Conservation (phyloP, 495 filamentous ascomycete genomes). For the Chlorociboria aeruginascens region DNA sequence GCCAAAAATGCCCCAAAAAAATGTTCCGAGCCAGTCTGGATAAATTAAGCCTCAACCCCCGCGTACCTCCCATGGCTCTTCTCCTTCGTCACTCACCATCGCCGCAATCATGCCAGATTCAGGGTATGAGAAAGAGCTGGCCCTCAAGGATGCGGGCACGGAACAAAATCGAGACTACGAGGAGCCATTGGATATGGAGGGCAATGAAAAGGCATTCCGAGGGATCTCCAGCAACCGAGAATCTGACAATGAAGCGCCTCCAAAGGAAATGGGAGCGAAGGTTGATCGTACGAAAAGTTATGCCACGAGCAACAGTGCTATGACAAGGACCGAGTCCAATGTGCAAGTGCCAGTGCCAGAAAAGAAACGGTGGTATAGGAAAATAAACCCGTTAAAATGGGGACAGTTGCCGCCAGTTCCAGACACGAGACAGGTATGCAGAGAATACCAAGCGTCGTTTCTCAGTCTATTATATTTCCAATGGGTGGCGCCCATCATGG, state of each 20-base stretch:
- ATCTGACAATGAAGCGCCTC: neutral
- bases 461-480: slow-evolving; percentile 50
- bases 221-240: neutral
- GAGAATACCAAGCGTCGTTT: slow-evolving; percentile 47
- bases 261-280: slow-evolving; percentile 4
- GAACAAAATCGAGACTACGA: slow-evolving; percentile 3
- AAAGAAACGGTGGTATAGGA: slow-evolving; percentile 47
- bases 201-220: slow-evolving; percentile 8
- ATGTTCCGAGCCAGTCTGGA: too few relatives aligned
- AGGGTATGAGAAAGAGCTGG: slow-evolving; percentile 1
- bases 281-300: slow-evolving; percentile 10
- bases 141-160: slow-evolving; percentile 5
- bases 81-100: neutral
- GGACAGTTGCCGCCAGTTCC: slow-evolving; percentile 47
- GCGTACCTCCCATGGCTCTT: neutral
- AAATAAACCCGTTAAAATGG: slow-evolving; percentile 52
- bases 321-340: slow-evolving; percentile 11
- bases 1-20: too few relatives aligned
- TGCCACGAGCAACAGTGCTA: slow-evolving; percentile 17
- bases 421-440: slow-evolving; percentile 36
- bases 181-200: slow-evolving; percentile 10
- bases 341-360: slow-evolving; percentile 3
- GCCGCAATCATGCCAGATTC: slow-evolving; percentile 11
- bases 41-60: too few relatives aligned
- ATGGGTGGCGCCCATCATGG: slow-evolving; percentile 62